phyloP scores from a whole-genome alignment of 2,329 filamentous ascomycete genomes.

The Westerdykella sp. region DNA sequence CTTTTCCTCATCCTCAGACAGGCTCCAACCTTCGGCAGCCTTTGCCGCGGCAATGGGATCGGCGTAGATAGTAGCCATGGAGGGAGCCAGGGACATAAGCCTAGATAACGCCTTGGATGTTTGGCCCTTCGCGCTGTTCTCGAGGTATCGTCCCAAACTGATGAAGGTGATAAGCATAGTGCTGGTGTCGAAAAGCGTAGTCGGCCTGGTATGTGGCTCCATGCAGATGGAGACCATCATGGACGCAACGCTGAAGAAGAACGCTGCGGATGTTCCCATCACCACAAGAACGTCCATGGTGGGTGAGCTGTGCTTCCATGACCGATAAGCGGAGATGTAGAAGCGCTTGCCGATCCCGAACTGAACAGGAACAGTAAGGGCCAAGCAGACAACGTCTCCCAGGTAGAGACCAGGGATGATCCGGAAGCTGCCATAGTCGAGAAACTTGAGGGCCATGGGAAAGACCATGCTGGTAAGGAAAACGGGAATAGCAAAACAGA shows the following conservation, averaged over 20 bases:
- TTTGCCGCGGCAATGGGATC: slow-evolving; percentile 93
- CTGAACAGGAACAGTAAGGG: slow-evolving; percentile 85
- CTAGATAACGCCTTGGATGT: slow-evolving; percentile 89
- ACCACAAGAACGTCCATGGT: slow-evolving; percentile 98
- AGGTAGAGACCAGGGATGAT: slow-evolving; percentile 73
- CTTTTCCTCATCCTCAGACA: slow-evolving; percentile 40
- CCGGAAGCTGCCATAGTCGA: slow-evolving; percentile 71
- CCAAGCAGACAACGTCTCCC: slow-evolving; percentile 77
- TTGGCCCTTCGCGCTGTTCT: slow-evolving; percentile 92
- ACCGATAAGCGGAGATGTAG: slow-evolving; percentile 90
- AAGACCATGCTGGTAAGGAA: slow-evolving; percentile 90
- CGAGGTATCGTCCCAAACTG: slow-evolving; percentile 80
- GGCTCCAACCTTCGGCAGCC: slow-evolving; percentile 71
- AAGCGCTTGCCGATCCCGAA: slow-evolving; percentile 95
- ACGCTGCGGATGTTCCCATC: slow-evolving; percentile 87
- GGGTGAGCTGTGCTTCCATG: slow-evolving; percentile 78
- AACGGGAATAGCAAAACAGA: slow-evolving; percentile 80
- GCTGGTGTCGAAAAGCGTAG: slow-evolving; percentile 93
- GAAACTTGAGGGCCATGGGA: slow-evolving; percentile 69
- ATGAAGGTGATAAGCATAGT: slow-evolving; percentile 98
- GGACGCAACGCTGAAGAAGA: slow-evolving; percentile 86
- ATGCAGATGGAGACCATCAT: slow-evolving; percentile 76
- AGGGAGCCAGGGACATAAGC: slow-evolving; percentile 92
- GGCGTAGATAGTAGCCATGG: slow-evolving; percentile 93
- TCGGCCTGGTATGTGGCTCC: slow-evolving; percentile 72